A percentile compares a stretch with the other conserved stretches of the same genome.
phyloP scores from a whole-genome alignment of 352 stramenopile species.

The Pythium aquatile region DNA sequence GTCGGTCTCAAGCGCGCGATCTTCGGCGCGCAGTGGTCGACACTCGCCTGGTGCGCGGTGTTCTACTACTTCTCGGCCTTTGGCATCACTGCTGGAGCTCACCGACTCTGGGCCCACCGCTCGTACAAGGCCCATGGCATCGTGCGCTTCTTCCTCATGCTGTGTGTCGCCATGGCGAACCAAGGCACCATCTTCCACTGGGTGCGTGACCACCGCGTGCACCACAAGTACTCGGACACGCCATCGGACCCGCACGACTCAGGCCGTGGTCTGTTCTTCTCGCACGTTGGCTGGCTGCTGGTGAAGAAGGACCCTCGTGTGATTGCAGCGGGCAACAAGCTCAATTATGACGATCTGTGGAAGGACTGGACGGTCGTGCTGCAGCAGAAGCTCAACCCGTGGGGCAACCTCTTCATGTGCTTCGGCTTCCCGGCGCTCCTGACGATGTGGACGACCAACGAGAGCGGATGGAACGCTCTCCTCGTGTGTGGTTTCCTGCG shows the following conservation, averaged over 20 bases:
- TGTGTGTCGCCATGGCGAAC: constrained; percentile 98
- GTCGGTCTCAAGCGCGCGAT: constrained; percentile 82
- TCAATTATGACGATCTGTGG: constrained; percentile 97
- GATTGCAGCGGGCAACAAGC: constrained; percentile 86
- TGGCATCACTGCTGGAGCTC: constrained; percentile 97
- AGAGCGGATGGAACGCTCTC: constrained; percentile 95
- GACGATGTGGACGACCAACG: constrained; percentile 80
- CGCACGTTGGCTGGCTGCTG: constrained; percentile 98
- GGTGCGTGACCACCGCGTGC: constrained; percentile 97
- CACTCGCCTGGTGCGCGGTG: constrained; percentile 87
- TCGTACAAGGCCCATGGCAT: constrained; percentile 93
- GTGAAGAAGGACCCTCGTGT: constrained; percentile 96
- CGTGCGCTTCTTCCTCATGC: constrained; percentile 95
- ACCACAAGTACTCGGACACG: constrained; percentile 99
- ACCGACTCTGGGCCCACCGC: constrained; percentile 97
- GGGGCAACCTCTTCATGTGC: constrained; percentile 98
- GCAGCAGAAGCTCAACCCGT: constrained; percentile 97
- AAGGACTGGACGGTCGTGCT: constrained; percentile 94
- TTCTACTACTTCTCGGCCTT: constrained; percentile 95
- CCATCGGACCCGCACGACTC: constrained; percentile 94
- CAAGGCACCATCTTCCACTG: constrained; percentile 99
- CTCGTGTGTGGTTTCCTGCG: constrained; percentile 95
- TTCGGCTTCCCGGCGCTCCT: constrained; percentile 95
- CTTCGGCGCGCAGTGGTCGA: constrained; percentile 79
- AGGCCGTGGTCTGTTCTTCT: constrained; percentile 97